phyloP scores from a whole-genome alignment of 2,329 filamentous ascomycete genomes.

The Cephalotrichum gorgonifer region DNA sequence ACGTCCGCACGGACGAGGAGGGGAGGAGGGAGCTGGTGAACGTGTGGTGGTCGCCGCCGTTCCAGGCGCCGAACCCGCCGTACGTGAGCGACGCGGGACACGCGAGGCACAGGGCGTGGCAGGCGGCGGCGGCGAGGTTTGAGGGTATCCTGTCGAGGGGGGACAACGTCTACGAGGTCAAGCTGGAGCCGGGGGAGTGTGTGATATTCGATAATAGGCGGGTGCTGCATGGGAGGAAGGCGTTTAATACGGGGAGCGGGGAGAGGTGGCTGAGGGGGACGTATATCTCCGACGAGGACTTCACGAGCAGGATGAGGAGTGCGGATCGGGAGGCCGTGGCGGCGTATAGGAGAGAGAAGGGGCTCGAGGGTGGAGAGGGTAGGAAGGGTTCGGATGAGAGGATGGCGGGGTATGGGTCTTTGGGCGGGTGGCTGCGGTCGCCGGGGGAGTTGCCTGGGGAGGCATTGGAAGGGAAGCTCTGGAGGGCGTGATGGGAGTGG shows the following conservation, averaged over 20 bases:
- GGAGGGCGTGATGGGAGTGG: neutral
- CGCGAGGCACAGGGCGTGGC: conserved; percentile 26
- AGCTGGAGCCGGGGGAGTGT: conserved; percentile 72
- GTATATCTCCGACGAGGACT: conserved; percentile 56
- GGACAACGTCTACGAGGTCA: conserved; percentile 55
- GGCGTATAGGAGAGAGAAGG: conserved; percentile 7
- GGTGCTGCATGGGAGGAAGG: conserved; percentile 70
- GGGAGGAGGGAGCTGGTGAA: conserved; percentile 12
- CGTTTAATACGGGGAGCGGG: conserved; percentile 59
- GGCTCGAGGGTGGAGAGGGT: conserved; percentile 1
- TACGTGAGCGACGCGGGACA: conserved; percentile 6
- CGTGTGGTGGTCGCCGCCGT: conserved; percentile 64
- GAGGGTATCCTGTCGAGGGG: conserved; percentile 45
- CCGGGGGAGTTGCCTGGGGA: conserved; percentile 1
- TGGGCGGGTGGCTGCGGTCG: conserved; percentile 2
- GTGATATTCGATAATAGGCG: conserved; percentile 87
- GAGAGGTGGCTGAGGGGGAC: conserved; percentile 76
- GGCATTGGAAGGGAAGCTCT: conserved; percentile 1
- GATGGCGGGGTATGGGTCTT: conserved; percentile 4
- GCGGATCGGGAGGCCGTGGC: conserved; percentile 5
- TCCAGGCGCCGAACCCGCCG: conserved; percentile 49
- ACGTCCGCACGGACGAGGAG: conserved; percentile 10
- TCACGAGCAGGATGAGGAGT: conserved; percentile 20
- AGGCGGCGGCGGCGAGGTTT: conserved; percentile 43
- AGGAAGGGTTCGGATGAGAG: conserved; percentile 1